Conservation (phyloP, 192 early-diverging fungal genomes). For the Haplosporangium gracile region DNA sequence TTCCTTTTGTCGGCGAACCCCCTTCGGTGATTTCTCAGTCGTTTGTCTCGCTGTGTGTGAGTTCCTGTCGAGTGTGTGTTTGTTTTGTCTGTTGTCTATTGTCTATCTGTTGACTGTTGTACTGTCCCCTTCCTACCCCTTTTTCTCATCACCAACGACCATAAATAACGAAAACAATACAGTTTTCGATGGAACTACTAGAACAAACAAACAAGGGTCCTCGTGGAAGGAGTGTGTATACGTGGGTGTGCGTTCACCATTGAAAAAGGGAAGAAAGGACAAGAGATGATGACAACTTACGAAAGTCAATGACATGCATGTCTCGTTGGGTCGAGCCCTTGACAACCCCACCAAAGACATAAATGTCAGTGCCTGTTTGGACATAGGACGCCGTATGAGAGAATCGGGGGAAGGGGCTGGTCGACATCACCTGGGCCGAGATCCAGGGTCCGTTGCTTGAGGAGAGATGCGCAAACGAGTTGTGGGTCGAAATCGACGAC, state of each 20-base stretch:
- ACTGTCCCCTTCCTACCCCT: background rate
- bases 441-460: slow-evolving; percentile 38
- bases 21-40: background rate
- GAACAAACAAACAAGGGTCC: background rate
- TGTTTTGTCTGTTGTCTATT: background rate
- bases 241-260: background rate
- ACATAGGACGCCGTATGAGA: slow-evolving; percentile 54
- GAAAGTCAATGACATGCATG: slow-evolving; percentile 51
- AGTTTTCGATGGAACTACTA: background rate
- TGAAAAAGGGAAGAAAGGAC: background rate
- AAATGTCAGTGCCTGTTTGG: slow-evolving; percentile 51
- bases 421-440: slow-evolving; percentile 27
- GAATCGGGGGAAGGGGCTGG: slow-evolving; percentile 43
- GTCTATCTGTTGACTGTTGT: background rate
- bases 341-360: slow-evolving; percentile 50
- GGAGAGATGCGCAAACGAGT: slow-evolving; percentile 12
- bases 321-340: slow-evolving; percentile 36
- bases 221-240: background rate
- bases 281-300: slow-evolving; percentile 29
- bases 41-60: background rate
- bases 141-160: background rate
- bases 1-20: background rate
- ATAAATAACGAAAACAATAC: background rate
- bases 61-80: background rate
- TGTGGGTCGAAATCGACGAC: slow-evolving; percentile 18